Evolutionary conservation across 352 stramenopile species (phyloP), one percentile per base, ranked within the genome.

Genomic region (Phytophthora megakarya): DNA sequence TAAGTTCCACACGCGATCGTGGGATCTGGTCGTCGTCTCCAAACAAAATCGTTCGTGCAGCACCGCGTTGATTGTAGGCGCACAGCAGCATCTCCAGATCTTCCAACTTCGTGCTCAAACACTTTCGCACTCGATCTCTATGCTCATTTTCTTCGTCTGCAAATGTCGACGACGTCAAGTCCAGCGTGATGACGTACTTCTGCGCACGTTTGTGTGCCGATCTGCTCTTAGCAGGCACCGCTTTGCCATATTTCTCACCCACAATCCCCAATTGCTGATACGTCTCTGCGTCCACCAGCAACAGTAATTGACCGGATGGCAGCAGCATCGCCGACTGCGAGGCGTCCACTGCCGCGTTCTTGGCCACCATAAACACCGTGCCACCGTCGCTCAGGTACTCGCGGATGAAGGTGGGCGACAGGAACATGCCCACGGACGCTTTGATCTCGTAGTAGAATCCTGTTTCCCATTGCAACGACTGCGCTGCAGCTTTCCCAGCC

Each of bases 361-460:
- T 93, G 60, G 83, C 69, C 40, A 92, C 72, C 79, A 93, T 93
- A 61, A 80, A 90, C 32, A 90, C 73, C 0, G 70, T 22, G 7
- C 76, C 76, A 21, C 67, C 72, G 21, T 80, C 55, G 13, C 49
- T 37, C 19, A 93, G 53, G 47, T 93, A 93, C 48, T 90, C 80
- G 21, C 26, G 38, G 38, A 89, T 76, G 54, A 93, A 93, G 3
- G 64, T 57, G 8, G 71, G 66, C 25, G 79, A 86, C 9, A 93
- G 65, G 25, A 95, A 78, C 64, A 85, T 64, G 23, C 55, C 58
- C 3, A 90, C 63, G 10, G 80, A 75, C 28, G 80, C 58, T 16
- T 70, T 77, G 9, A 93, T 40, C 48, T 93, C 76, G 59, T 95
- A 95, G 62, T 83, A 95, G 63, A 95, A 95, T n/a, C 72, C 74